phyloP scores from a whole-genome alignment of 2,329 filamentous ascomycete genomes.

The Colletotrichum spaethianum region DNA sequence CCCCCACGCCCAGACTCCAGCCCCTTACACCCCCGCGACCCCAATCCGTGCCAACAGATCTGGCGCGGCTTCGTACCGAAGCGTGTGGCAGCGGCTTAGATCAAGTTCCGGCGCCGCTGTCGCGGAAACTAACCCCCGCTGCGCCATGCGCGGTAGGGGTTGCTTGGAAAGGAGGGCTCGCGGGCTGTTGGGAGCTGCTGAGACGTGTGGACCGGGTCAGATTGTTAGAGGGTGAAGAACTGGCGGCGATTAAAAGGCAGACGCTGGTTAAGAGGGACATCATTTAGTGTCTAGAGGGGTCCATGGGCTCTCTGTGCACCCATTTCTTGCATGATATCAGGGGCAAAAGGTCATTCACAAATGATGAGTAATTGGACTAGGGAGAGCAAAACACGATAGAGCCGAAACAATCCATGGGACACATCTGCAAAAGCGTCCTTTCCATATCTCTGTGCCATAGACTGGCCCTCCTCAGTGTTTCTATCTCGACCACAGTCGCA shows the following conservation, averaged over 20 bases:
- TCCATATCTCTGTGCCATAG: background rate
- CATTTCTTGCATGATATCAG: constrained; percentile 7
- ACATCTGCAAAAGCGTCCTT: background rate
- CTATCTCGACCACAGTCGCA: no score
- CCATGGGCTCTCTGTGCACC: background rate
- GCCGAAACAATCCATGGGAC: background rate
- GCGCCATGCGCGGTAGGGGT: constrained; percentile 12
- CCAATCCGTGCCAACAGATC: constrained; percentile 19
- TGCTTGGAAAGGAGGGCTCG: constrained; percentile 10
- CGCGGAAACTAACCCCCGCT: constrained; percentile 10
- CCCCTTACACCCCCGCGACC: constrained; percentile 12
- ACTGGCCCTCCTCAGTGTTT: no score
- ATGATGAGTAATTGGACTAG: constrained; percentile 4
- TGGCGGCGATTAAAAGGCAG: constrained; percentile 10
- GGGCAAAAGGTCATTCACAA: constrained; percentile 17
- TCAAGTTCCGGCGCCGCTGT: constrained; percentile 3
- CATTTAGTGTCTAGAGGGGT: constrained; percentile 1
- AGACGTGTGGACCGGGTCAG: constrained; percentile 1
- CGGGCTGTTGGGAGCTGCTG: constrained; percentile 16
- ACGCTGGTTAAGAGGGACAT: constrained; percentile 11
- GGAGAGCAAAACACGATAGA: constrained; percentile 22
- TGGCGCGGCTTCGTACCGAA: constrained; percentile 27
- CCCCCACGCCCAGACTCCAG: constrained; percentile 28
- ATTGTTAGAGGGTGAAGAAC: background rate
- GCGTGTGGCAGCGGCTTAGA: constrained; percentile 14